These are phyloP conservation scores for Fusarium succisae DNA, from an alignment of 2,329 filamentous ascomycete genomes.

Conservation along the genomic window DNA sequence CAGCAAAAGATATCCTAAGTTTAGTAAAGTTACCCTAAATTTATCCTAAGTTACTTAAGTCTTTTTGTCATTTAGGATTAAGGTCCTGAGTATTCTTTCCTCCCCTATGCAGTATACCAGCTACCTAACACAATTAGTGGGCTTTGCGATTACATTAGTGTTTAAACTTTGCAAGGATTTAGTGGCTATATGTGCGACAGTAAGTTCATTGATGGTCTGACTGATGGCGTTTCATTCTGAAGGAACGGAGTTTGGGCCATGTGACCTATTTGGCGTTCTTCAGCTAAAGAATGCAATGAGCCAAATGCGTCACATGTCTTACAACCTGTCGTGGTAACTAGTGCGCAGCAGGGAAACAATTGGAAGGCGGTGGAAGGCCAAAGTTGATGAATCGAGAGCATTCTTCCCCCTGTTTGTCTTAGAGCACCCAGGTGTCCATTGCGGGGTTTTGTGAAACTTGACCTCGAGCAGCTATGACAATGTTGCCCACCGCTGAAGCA, in stretches of 20 bases:
- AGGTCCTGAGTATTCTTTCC: too few species aligned
- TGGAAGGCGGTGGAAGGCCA: not conserved
- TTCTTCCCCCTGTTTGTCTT: not conserved
- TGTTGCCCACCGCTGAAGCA: not conserved
- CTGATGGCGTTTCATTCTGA: too few species aligned
- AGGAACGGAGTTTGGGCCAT: fast-evolving
- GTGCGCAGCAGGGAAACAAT: not conserved
- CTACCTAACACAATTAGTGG: too few species aligned
- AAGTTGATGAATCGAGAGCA: fast-evolving
- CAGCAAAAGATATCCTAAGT: too few species aligned
- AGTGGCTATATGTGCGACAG: not conserved
- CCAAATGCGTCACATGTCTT: not conserved
- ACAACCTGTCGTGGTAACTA: fast-evolving
- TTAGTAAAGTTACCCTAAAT: too few species aligned
- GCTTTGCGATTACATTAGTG: not conserved
- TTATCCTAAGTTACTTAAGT: too few species aligned
- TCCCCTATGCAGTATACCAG: too few species aligned
- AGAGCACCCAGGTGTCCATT: fast-evolving
- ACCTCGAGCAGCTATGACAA: not conserved
- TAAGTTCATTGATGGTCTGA: too few species aligned
- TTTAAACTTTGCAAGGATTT: not conserved
- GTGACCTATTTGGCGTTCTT: fast-evolving
- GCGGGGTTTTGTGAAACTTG: not conserved
- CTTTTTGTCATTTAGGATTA: fast-evolving
- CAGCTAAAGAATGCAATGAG: fast-evolving